Base-by-base conservation (phyloP, 225 moss, liverwort and hornwort species). In the Physcomitrellopsis africana region DNA sequence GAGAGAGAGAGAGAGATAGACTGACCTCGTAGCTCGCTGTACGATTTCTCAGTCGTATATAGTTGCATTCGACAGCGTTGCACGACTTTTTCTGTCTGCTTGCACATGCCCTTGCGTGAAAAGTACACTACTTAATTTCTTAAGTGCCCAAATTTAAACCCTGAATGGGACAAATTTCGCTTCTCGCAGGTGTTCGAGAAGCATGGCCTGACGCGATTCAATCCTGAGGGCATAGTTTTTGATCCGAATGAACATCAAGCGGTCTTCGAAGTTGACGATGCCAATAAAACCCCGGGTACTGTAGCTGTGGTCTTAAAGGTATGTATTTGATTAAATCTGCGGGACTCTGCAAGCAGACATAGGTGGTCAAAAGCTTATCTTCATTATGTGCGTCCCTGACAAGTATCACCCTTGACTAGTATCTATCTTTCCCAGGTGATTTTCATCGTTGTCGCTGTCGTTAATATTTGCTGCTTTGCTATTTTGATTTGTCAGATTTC, bases 211-310 rank as follows among this genome's bases (percentile, higher is more conserved):
- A 85, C 91, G 80, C 94, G 89, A 79, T 92, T 85, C 79, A 78
- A 92, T 77, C 90, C 96, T 12, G 47, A 81, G 76, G 87, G 89
- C 66, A 72, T 89, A 77, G 49, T 67, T 14, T 96, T 96, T 83
- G 89, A 96, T 78, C 94, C 96, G 11, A 92, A 87, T 79, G 83
- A 81, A 55, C 96, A 96, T 82, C 83, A 94, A 78, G 94, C 96
- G 77, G 87, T 94, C 24, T 94, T 77, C 75, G 92, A 96, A 88
- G 85, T 96, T 41, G 86, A 88, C 8, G 94, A 96, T 76, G 63
- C 69, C 12, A 65, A 85, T 3, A 96, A 94, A 81, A 19, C 80
- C 14, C 72, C 91, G 27, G 94, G 96, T 53, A 79, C 85, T 14
- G 75, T 96, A 59, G 92, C 91, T 57, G 67, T 86, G 77, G 94